Base-by-base conservation (phyloP, 2,329 filamentous ascomycete species). In the Alternaria incomplexa region DNA sequence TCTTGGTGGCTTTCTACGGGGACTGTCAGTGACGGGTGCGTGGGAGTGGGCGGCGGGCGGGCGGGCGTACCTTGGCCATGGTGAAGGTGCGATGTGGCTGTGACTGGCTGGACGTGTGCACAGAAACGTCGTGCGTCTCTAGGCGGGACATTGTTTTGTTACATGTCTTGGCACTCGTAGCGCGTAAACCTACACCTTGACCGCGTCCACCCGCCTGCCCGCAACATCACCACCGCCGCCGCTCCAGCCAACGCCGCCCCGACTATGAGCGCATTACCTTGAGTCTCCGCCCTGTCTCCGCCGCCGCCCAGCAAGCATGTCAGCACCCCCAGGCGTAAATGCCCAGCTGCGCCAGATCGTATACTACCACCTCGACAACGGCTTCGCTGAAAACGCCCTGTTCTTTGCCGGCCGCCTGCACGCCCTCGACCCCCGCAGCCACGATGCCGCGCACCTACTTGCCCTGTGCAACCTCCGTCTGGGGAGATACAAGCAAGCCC, bases 341-440 rank as follows among this genome's bases (percentile, higher is more conserved):
- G 81, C 82, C 69, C 89, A 91, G 78, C 83, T 91, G 73, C 84
- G 88, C 73, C 87, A 90, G 72, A 83, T 90, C 52, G 86, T 91
- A 65, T 89, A 89, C 81, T 90, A 91, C 78, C 86, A 90, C 77
- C 89, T 99, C 79, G 96, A 99, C 84, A 97, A 97, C 78, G 90
- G 93, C 75, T 89, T 94, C 40, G 86, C 91, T 76, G 90, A 94
- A 59, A 98, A 97, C 77, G 96, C 96, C 60, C 89, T 97, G 45
- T 99, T 99, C 82, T 93, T 97, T 65, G 92, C 96, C 63, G 93
- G 95, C 75, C 89, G 96, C 68, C 87, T 97, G 20, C 87, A 89
- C 65, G 94, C 93, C 54, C 92, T 95, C 72, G 95, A 98, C 73
- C 88, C 91, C 23, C 89, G 91, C 73, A 92, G 90, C 20, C 86